A percentile compares a stretch with the other conserved stretches of the same genome.
Evolutionary conservation across 176 grass and related monocot species (phyloP).

Genomic region (Eragrostis curvula): DNA sequence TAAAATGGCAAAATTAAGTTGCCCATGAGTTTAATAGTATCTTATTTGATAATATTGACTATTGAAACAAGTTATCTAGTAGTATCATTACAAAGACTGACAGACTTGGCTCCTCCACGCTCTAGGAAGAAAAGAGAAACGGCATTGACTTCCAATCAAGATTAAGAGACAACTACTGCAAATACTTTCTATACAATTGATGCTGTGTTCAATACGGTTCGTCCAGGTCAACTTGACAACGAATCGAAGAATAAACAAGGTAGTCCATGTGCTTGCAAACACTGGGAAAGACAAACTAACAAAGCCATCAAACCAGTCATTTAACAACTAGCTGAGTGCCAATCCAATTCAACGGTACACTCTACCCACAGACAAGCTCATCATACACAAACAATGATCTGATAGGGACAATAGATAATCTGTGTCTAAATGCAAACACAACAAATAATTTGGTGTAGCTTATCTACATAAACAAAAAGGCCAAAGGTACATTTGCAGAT

Average conservation of each 20-base stretch:
- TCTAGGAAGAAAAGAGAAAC: neutral
- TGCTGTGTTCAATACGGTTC: neutral
- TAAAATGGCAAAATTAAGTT: neutral
- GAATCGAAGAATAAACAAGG: neutral
- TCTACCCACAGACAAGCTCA: neutral
- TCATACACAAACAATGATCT: slow-evolving; percentile 14
- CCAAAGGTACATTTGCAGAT: slow-evolving; percentile 14
- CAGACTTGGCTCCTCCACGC: neutral
- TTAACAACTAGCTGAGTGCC: neutral
- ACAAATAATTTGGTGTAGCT: neutral
- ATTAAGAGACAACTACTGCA: slow-evolving; percentile 9
- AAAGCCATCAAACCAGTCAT: neutral
- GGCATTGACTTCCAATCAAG: neutral
- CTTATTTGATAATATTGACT: neutral
- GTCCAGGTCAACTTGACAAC: neutral
- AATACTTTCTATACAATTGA: neutral
- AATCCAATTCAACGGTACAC: neutral
- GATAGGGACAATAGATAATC: slow-evolving; percentile 25
- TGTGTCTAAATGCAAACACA: neutral
- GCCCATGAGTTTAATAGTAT: neutral
- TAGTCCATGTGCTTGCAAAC: neutral
- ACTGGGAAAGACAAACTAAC: slow-evolving; percentile 7
- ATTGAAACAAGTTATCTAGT: slow-evolving; percentile 4
- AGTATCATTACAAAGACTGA: slow-evolving; percentile 5
- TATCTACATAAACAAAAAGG: neutral